Evolutionary conservation across 768 basidiomycete genomes (phyloP), one percentile per base, ranked within the genome.

Genomic region (Pleurotus eryngii): DNA sequence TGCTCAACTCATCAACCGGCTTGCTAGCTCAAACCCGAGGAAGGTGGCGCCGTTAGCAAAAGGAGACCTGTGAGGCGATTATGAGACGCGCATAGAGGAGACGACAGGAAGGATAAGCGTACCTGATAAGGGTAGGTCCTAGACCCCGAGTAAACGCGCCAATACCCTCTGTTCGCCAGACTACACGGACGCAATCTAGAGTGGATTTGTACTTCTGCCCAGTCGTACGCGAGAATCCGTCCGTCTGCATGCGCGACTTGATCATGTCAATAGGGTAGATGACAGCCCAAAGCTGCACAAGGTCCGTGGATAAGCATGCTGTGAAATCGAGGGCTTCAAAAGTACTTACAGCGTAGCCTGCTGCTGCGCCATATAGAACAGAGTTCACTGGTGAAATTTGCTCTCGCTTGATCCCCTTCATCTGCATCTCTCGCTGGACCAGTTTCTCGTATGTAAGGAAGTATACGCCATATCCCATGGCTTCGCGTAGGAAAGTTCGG

Each of bases 1-100:
- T 15, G 30, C 9, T 54, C 39, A 73, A 65, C 83, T 84, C 59
- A 91, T 73, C 43, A 84, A 60, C 46, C 94, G 81, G 73, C 85
- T 93, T 45, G 92, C 92, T 74, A 98, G 79, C 77, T 98, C 96
- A 65, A 95, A 98, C 1, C 92, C 95, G 57, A 96, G 83, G 81
- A 98, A 98, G 0, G 96, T 98, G 1, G 93, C 93, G 17, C 95
- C 96, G 64, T 98, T 98, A 9, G 95, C 95, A 65, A 97, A 96
- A 0, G 95, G 95, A 2, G 92, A 95, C 64, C 92, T 95, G 54
- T 15, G 59, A 46, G 20, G n/a, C 5, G 47, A 59, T 40, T 20
- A 57, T 39, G 57, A 49, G 49, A 38, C 48, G 6, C 24, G 17
- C 12, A 22, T 22, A 3, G 48, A 56, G 35, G 58, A 15, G 20